Base-by-base conservation (phyloP, 2,329 filamentous ascomycete species). In the Nemania sp. region DNA sequence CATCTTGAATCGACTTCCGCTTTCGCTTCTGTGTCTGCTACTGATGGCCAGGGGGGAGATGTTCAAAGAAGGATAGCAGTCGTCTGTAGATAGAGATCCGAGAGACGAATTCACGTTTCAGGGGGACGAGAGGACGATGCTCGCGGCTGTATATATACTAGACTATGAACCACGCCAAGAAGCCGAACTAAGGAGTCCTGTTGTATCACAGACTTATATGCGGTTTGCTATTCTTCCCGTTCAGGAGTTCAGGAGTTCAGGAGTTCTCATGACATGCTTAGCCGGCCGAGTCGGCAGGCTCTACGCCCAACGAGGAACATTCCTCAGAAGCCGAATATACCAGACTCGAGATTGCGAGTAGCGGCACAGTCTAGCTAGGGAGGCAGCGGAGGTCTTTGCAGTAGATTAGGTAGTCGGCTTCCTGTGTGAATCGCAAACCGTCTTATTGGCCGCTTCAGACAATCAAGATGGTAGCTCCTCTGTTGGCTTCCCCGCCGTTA, bases 1-100 rank as follows among this genome's bases (percentile, higher is more conserved):
- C 79, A 82, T 82, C 4, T 68, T 76, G 70, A 37, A 43, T 29
- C 32, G 1, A 12, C 7, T 43, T 50, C 32, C 20, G 18, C 42
- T 12, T 11, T 35, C 32, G n/a, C 2, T 5, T 12, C 7, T 49
- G 15, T 10, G 17, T 15, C 12, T 34, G 11, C 5, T 42, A 10
- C 12, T 55, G 21, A 25, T 20, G 3, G 7, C 40, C 34, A n/a
- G 45, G n/a, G 25, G 12, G 49, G 12, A 12, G 11, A 7, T 20
- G 21, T 17, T 6, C 9, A 49, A 10, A 32, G 35, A 29, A 15
- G 12, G 25, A 12, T 9, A 15, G 34, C 2, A 4, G 43, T 32
- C 18, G 18, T 32, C 12, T 39, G 37, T 57, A 18, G n/a, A 15
- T 48, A 53, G 10, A 29, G 10, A 29, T 25, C 18, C 32, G 40